Evolutionary conservation across 305 asterid genomes (phyloP).

Genomic region (Fraxinus sp.): DNA sequence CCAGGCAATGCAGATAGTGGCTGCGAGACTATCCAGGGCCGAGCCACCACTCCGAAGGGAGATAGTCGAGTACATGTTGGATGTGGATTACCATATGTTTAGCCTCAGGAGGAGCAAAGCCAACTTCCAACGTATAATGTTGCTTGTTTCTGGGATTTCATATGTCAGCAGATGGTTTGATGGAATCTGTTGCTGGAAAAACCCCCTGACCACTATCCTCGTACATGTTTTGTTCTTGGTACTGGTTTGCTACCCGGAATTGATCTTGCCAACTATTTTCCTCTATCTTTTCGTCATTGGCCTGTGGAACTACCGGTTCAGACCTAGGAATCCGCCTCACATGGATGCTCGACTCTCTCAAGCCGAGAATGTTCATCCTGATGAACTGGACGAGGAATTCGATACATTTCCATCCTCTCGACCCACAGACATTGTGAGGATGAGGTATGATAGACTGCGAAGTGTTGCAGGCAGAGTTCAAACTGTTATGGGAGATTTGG

Average conservation of each 20-base stretch:
- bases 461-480: conserved; percentile 79
- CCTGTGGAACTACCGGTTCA: conserved; percentile 73
- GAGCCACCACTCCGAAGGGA: conserved; percentile 86
- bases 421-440: conserved; percentile 46
- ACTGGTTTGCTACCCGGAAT: conserved; percentile 76
- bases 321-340: conserved; percentile 79
- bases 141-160: conserved; percentile 50
- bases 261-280: conserved; percentile 77
- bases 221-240: conserved; percentile 73
- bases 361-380: conserved; percentile 62
- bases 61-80: conserved; percentile 77
- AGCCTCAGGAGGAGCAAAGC: conserved; percentile 92
- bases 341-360: conserved; percentile 86
- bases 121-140: conserved; percentile 68
- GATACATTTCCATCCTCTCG: conserved; percentile 67
- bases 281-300: conserved; percentile 87
- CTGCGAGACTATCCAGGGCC: conserved; percentile 53
- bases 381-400: conserved; percentile 84
- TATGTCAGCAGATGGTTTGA: conserved; percentile 54
- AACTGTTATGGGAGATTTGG: conserved; percentile 73
- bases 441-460: conserved; percentile 69
- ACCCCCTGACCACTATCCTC: conserved; percentile 75
- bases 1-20: conserved; percentile 68
- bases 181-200: conserved; percentile 73
- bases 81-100: conserved; percentile 70